Evolutionary conservation across 176 grass and related monocot genomes (phyloP).

Genomic region (Zizania latifolia): DNA sequence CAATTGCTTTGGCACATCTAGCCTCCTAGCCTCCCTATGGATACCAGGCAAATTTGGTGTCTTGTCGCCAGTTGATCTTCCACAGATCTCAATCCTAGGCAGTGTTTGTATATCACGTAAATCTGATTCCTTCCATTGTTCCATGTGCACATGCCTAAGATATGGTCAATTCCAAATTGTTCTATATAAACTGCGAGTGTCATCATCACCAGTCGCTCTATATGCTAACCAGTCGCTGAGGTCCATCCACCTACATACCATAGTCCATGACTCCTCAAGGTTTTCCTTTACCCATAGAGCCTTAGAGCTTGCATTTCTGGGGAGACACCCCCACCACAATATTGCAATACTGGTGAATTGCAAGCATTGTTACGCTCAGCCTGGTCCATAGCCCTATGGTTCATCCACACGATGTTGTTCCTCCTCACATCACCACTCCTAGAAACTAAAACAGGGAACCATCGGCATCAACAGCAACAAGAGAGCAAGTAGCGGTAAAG

Average conservation of each 20-base stretch:
- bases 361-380: constrained; percentile 71
- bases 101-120: constrained; percentile 48
- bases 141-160: constrained; percentile 88
- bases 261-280: constrained; percentile 84
- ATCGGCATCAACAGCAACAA: constrained; percentile 91
- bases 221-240: constrained; percentile 97
- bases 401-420: constrained; percentile 98
- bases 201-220: constrained; percentile 93
- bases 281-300: constrained; percentile 98
- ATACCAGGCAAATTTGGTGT: too few relatives aligned
- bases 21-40: too few relatives aligned
- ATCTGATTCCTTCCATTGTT: constrained; percentile 57
- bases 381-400: constrained; percentile 86
- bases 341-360: constrained; percentile 81
- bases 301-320: constrained; percentile 98
- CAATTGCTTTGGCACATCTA: too few relatives aligned
- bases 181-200: constrained; percentile 87
- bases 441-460: constrained; percentile 87
- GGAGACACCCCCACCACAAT: constrained; percentile 78
- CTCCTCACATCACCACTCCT: constrained; percentile 74
- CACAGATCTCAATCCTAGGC: not conserved
- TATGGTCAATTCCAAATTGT: constrained; percentile 96
- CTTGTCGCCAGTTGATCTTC: not conserved
- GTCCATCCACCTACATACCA: constrained; percentile 96
- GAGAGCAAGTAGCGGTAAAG: constrained; percentile 90